Base-by-base conservation (phyloP, 352 stramenopile species). In the Pythium aquatile region DNA sequence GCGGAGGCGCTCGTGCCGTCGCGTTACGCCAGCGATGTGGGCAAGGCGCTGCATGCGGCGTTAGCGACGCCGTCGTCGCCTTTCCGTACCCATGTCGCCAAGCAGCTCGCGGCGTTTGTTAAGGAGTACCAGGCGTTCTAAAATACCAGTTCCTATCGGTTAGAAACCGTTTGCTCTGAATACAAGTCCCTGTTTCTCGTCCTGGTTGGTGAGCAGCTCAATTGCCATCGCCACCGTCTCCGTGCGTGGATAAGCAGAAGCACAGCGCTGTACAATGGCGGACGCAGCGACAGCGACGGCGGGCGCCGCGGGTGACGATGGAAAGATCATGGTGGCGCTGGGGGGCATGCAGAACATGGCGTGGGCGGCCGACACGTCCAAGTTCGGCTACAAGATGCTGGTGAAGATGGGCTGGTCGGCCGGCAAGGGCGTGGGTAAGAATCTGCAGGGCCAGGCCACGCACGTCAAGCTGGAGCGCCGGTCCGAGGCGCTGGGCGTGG, bases 401-500 rank as follows among this genome's bases (percentile, higher is more conserved):
- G 71, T 92, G 24, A 98, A 98, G 73, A 98, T 99, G 94, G 96
- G 96, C 68, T 99, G 94, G 94, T 92, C 87, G 26, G 91, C 97
- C 32, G 93, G 93, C 54, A 87, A 96, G 65, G 94, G 91, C 56
- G 84, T 98, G 39, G 96, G 96, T 20, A 98, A 98, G 68, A 77
- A 98, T 32, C 77, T 97, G 55, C 91, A 98, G 72, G 90, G 91
- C 4, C 87, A 89, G 63, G 83, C 85, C 28, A 83, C 85, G 20
- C 87, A 97, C 72, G 78, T 98, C 35, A 93, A 96, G 71, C 87
- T 97, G 37, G 73, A 91, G 35, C 85, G 89, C 28, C 87, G 93
- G 17, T 87, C 89, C 6, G 90, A 98, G 64, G 92, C 85, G 58
- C 74, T 98, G 33, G 95, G 95, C 20, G 83, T 98, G 33, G 93